Conservation (phyloP, 202 grass and related monocot species). For the Digitaria exilis region DNA sequence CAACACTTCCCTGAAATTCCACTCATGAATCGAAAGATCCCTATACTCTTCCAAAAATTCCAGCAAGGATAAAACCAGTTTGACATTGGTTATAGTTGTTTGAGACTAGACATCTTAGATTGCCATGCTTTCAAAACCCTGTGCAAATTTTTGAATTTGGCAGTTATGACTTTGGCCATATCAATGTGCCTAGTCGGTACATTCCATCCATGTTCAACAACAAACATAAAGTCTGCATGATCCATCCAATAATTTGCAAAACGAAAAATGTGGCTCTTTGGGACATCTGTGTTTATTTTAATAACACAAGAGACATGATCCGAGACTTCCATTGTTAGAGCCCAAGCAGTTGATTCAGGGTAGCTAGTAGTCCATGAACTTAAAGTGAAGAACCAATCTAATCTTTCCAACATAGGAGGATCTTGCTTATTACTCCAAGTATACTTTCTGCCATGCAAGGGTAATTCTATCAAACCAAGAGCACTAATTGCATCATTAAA, state of each 20-base stretch:
- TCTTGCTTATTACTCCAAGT: not conserved
- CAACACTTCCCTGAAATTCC: not conserved
- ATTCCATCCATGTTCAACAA: no score
- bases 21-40: fast-evolving
- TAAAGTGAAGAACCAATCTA: not conserved
- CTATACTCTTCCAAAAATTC: not conserved
- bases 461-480: fast-evolving
- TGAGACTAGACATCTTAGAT: no score
- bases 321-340: not conserved
- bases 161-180: no score
- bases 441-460: not conserved
- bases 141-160: no score
- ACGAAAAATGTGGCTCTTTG: no score
- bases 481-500: not conserved
- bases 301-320: fast-evolving
- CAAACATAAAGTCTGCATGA: no score
- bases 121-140: no score
- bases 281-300: not conserved
- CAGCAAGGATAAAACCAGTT: no score
- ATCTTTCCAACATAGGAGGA: fast-evolving
- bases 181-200: no score
- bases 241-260: no score
- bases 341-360: no score
- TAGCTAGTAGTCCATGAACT: not conserved
- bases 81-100: no score